phyloP scores from a whole-genome alignment of 495 filamentous ascomycete species.

The Penicillium simplicissimum region DNA sequence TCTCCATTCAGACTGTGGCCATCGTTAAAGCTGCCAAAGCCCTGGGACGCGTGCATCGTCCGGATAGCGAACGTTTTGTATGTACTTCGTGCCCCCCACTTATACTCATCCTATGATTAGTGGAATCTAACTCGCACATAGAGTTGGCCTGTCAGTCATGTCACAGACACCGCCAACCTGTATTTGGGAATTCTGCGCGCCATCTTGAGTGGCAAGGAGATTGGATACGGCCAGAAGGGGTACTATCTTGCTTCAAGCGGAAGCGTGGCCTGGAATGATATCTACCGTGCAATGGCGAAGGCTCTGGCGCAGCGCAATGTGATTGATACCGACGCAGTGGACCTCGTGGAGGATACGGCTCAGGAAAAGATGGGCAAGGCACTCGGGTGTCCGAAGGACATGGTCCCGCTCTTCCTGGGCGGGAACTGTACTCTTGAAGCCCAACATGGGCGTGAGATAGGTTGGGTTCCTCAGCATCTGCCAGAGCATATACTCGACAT shows the following conservation, averaged over 20 bases:
- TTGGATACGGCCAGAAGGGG: slow-evolving; percentile 42
- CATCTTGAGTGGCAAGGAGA: slow-evolving; percentile 41
- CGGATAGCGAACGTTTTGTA: slow-evolving; percentile 37
- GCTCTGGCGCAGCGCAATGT: slow-evolving; percentile 38
- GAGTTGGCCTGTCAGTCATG: slow-evolving; percentile 52
- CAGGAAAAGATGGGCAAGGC: slow-evolving; percentile 41
- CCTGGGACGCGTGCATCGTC: slow-evolving; percentile 36
- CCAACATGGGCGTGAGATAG: slow-evolving; percentile 36
- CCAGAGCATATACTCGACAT: slow-evolving; percentile 43
- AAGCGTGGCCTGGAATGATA: slow-evolving; percentile 46
- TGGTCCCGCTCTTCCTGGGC: slow-evolving; percentile 40
- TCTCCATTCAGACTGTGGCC: slow-evolving; percentile 50
- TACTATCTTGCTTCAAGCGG: slow-evolving; percentile 54
- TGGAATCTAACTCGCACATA: slow-evolving; percentile 14
- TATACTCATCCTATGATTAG: not conserved
- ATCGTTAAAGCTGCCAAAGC: slow-evolving; percentile 46
- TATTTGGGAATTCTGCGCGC: slow-evolving; percentile 44
- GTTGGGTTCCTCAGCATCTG: slow-evolving; percentile 40
- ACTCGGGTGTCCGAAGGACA: slow-evolving; percentile 27
- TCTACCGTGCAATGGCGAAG: slow-evolving; percentile 44
- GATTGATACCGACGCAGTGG: slow-evolving; percentile 35
- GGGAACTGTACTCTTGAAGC: slow-evolving; percentile 46
- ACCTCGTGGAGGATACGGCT: slow-evolving; percentile 30
- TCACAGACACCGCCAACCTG: slow-evolving; percentile 43
- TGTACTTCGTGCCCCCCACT: not conserved